phyloP scores from a whole-genome alignment of 345 rosid genomes.

The Lepidium africanum region DNA sequence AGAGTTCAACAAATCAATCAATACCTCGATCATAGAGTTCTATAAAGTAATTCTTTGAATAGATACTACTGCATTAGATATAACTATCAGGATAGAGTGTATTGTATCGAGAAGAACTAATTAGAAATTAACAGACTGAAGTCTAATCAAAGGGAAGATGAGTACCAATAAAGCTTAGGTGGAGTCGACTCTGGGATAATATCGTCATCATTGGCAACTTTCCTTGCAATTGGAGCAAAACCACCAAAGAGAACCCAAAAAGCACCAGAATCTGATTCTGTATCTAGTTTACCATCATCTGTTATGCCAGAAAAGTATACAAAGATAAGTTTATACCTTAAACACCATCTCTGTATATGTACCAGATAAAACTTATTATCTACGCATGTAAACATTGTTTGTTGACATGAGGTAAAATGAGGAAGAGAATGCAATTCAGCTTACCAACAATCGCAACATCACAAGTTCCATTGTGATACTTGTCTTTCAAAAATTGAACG shows the following conservation, averaged over 20 bases:
- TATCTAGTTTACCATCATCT: conserved; percentile 93
- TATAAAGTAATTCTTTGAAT: background rate
- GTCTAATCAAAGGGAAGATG: background rate
- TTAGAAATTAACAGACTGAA: background rate
- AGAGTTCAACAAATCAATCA: conserved; percentile 15
- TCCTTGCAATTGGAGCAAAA: conserved; percentile 82
- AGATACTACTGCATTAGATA: background rate
- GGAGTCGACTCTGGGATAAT: conserved; percentile 61
- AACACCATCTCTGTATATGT: conserved; percentile 4
- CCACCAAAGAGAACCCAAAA: conserved; percentile 96
- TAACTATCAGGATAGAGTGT: background rate
- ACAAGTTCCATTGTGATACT: conserved; percentile 69
- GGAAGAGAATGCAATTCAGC: conserved; percentile 9
- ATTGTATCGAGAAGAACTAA: background rate
- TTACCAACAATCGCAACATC: conserved; percentile 86
- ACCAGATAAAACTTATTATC: background rate
- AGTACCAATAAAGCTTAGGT: conserved; percentile 72
- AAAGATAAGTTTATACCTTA: conserved; percentile 10
- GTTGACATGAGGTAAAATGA: background rate
- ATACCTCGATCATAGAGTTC: background rate
- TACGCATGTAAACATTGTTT: background rate
- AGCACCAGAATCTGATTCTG: conserved; percentile 92
- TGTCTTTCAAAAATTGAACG: conserved; percentile 83
- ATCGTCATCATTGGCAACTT: conserved; percentile 74
- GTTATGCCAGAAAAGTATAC: conserved; percentile 18